Evolutionary conservation across 2,329 filamentous ascomycete species (phyloP).

Genomic region (Sporothrix curviconia): DNA sequence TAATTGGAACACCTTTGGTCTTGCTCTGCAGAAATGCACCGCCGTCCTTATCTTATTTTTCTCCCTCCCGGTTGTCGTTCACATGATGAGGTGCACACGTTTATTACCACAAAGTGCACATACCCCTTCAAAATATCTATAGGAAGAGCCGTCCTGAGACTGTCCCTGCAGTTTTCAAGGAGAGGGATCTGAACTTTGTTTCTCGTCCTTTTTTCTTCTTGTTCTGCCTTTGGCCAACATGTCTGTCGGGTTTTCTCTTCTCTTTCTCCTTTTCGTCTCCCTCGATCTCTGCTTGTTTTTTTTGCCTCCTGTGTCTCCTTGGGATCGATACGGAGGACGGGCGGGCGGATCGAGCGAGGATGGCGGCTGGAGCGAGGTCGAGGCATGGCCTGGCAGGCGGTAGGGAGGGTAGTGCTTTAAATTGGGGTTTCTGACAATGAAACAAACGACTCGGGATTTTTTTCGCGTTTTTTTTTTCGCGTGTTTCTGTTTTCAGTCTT

Average conservation of each 20-base stretch:
- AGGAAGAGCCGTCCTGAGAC: constrained; percentile 41
- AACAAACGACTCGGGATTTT: no score
- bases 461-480: background rate
- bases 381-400: constrained; percentile 18
- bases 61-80: background rate
- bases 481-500: no score
- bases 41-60: background rate
- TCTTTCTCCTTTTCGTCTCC: background rate
- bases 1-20: no score
- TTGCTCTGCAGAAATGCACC: no score
- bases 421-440: constrained; percentile 25
- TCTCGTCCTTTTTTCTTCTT: background rate
- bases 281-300: background rate
- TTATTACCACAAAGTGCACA: constrained; percentile 17
- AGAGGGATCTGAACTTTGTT: background rate
- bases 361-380: constrained; percentile 17
- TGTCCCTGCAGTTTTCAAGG: constrained; percentile 18
- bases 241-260: background rate
- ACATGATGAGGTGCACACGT: constrained; percentile 33
- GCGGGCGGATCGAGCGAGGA: constrained; percentile 7
- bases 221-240: background rate
- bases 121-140: constrained; percentile 27
- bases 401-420: constrained; percentile 35
- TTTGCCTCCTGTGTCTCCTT: constrained; percentile 7
- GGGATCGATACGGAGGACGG: constrained; percentile 8